These are phyloP conservation scores for Thelonectria blattea DNA, from an alignment of 2,329 filamentous ascomycete genomes.

Conservation along the genomic window DNA sequence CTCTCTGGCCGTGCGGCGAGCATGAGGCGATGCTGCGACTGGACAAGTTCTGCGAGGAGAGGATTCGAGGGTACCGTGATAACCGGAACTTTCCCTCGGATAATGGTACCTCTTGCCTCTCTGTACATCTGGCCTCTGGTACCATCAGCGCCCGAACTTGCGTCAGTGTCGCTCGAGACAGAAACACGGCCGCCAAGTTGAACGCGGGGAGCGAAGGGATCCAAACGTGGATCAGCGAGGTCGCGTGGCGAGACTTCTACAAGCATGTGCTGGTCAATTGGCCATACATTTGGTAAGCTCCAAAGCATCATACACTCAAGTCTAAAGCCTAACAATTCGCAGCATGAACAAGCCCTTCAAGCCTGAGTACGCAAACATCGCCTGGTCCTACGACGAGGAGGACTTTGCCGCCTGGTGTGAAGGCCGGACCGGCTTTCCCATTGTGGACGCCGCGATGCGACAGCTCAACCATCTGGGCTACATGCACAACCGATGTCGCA, in stretches of 20 bases:
- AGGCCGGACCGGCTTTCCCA: conserved; percentile 79
- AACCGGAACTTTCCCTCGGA: conserved; percentile 70
- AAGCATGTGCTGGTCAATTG: conserved; percentile 83
- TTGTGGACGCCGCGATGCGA: conserved; percentile 87
- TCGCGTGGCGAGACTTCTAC: conserved; percentile 90
- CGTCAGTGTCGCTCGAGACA: conserved; percentile 65
- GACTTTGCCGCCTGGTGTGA: conserved; percentile 77
- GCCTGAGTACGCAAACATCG: conserved; percentile 80
- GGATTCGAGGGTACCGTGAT: conserved; percentile 65
- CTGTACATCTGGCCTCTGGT: conserved; percentile 74
- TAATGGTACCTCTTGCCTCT: conserved; percentile 70
- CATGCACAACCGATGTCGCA: conserved; percentile 86
- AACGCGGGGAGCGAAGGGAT: conserved; percentile 71
- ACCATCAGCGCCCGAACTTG: conserved; percentile 72
- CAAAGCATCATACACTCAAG: not conserved
- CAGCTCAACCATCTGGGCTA: conserved; percentile 72
- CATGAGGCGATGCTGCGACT: conserved; percentile 71
- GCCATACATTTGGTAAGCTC: conserved; percentile 76
- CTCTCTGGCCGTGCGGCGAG: conserved; percentile 78
- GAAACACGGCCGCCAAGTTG: conserved; percentile 69
- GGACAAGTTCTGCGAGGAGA: conserved; percentile 70
- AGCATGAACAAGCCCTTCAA: conserved; percentile 72
- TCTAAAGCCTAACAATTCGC: conserved; percentile 6
- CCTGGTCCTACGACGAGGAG: conserved; percentile 77
- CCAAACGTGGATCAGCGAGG: conserved; percentile 77